phyloP scores from a whole-genome alignment of 1,284 basidiomycete species.

The Bondarzewia mesenterica region DNA sequence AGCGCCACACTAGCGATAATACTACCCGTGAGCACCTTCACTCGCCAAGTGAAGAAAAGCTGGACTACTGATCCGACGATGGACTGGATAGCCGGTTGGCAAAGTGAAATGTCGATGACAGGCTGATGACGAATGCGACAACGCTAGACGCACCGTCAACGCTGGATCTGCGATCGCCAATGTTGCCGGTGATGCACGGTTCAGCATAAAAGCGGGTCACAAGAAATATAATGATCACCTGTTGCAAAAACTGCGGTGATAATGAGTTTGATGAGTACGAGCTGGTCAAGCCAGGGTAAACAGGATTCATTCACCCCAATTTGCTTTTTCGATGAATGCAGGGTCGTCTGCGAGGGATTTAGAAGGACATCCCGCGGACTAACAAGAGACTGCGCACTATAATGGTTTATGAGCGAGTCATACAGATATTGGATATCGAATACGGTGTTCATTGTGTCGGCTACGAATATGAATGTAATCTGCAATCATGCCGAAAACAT shows the following conservation, averaged over 20 bases:
- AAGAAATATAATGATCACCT: constrained; percentile 13
- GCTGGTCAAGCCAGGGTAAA: background rate
- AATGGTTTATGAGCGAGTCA: constrained; percentile 26
- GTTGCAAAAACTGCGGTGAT: constrained; percentile 22
- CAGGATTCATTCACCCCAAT: constrained; percentile 20
- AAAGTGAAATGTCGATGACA: background rate
- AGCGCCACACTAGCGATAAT: constrained; percentile 19
- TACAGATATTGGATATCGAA: constrained; percentile 32
- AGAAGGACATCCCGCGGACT: background rate
- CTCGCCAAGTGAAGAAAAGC: constrained; percentile 35
- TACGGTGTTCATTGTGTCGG: constrained; percentile 30
- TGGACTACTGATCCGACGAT: constrained; percentile 32
- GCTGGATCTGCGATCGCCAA: constrained; percentile 19
- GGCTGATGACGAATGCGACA: no score
- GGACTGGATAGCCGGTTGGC: constrained; percentile 16
- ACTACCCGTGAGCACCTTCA: constrained; percentile 27
- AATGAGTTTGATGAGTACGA: background rate
- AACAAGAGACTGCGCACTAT: constrained; percentile 19
- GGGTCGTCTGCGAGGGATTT: constrained; percentile 16
- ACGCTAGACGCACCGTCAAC: constrained; percentile 24
- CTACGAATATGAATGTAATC: constrained; percentile 27
- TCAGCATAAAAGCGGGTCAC: background rate
- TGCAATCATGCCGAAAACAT: constrained; percentile 8
- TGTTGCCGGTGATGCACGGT: background rate
- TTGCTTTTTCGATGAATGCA: constrained; percentile 19